Base-by-base conservation (phyloP, 495 filamentous ascomycete species). In the Annulohypoxylon stygium region DNA sequence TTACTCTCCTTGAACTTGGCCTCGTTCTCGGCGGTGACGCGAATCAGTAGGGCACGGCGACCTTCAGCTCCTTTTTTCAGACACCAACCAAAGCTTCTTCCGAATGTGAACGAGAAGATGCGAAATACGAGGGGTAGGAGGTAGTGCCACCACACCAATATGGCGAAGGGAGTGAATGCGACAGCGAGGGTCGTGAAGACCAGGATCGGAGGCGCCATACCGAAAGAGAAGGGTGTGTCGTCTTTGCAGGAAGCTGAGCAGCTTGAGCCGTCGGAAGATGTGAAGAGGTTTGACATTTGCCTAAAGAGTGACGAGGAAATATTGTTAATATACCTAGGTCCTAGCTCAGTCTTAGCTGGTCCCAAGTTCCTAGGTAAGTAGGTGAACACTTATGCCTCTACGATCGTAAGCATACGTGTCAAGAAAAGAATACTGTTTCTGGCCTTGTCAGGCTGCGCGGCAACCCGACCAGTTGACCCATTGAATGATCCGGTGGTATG, bases 11-110 rank as follows among this genome's bases (percentile, higher is more conserved):
- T 79, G 41, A 83, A 84, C 43, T 83, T 86, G 60, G 88, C 83
- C 64, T 92, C 88, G 37, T 93, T 90, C 12, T 83, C 81, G 60
- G 88, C 83, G 58, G 87, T 86, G 55, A 86, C 84, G 57, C 90
- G 81, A 70, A 93, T 82, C 30, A 92, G 84, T 73, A 89, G 86
- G 39, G 86, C 82, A 25, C 92, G 84, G 26, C 84, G 88, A 73
- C 88, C 88, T 26, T 87, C 87, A 2, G 92, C 93, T 74, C 88
- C 88, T 75, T 85, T 89, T 54, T 86, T 84, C 64, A 95, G 84
- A 75, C 88, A 86, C 87, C 87, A 91, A 61, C 92, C 93, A 18
- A 90, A 76, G 18, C 81, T 71, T 4, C 80, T 75, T 48, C 87
- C 88, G 0, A 83, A n/a, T 4, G 76, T 72, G 8, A 72, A 75